A percentile compares a stretch with the other conserved stretches of the same genome.
Conservation (phyloP, 2,329 filamentous ascomycete genomes). For the Paramyrothecium sp. region DNA sequence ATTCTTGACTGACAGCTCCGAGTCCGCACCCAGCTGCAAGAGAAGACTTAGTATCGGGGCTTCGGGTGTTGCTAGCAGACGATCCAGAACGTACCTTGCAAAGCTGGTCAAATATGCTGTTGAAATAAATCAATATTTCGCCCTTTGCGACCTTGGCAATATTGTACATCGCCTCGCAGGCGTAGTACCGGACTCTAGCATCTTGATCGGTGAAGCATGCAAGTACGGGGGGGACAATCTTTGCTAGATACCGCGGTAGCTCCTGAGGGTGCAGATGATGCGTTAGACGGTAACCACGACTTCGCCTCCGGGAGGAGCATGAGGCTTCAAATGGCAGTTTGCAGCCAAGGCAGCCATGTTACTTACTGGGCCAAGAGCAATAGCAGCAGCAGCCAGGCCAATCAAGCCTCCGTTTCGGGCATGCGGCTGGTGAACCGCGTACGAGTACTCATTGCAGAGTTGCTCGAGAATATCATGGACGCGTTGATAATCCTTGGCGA, state of each 20-base stretch:
- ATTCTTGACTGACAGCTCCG: slow-evolving; percentile 96
- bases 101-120: slow-evolving; percentile 95
- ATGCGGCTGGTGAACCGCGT: slow-evolving; percentile 94
- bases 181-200: slow-evolving; percentile 95
- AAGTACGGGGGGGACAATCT: slow-evolving; percentile 93
- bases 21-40: slow-evolving; percentile 83
- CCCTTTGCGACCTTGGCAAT: slow-evolving; percentile 99
- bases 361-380: slow-evolving; percentile 86
- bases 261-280: slow-evolving; percentile 52
- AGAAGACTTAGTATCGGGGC: background rate
- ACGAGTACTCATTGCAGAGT: slow-evolving; percentile 96
- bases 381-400: slow-evolving; percentile 90
- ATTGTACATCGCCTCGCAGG: slow-evolving; percentile 99
- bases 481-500: slow-evolving; percentile 71
- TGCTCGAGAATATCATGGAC: slow-evolving; percentile 91
- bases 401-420: slow-evolving; percentile 95
- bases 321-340: too few species aligned
- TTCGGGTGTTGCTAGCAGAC: too few species aligned
- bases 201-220: slow-evolving; percentile 98
- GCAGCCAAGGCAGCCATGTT: background rate
- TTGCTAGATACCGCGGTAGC: slow-evolving; percentile 84
- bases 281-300: too few species aligned
- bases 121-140: slow-evolving; percentile 95
- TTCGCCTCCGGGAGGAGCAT: too few species aligned
- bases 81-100: slow-evolving; percentile 68